A percentile compares a stretch with the other conserved stretches of the same genome.
These are phyloP conservation scores for Triadica sebifera DNA, from an alignment of 345 rosid species.

Conservation along the genomic window DNA sequence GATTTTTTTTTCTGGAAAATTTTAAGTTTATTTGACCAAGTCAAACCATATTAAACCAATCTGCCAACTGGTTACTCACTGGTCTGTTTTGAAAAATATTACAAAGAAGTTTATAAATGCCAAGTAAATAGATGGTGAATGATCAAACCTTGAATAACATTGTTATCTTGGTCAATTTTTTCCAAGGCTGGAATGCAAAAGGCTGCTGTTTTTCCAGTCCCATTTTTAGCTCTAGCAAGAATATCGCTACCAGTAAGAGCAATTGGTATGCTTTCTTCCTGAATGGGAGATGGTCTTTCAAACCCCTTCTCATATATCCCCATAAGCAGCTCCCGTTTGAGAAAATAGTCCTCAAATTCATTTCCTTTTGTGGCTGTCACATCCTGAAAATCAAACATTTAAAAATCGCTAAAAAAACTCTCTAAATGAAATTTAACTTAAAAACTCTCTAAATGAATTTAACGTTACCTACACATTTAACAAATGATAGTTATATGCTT, in stretches of 20 bases:
- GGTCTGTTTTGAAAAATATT: neutral
- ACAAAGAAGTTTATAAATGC: neutral
- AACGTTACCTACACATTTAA: neutral
- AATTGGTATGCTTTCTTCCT: constrained; percentile 99
- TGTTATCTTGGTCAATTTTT: constrained; percentile 91
- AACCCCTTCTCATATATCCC: constrained; percentile 99
- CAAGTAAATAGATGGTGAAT: constrained; percentile 6
- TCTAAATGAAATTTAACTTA: neutral
- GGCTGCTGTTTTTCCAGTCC: constrained; percentile 99
- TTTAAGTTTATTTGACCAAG: neutral
- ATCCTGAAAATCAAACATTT: constrained; percentile 52
- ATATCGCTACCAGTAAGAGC: constrained; percentile 99
- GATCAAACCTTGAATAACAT: constrained; percentile 85
- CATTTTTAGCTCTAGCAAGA: constrained; percentile 99
- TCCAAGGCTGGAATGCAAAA: constrained; percentile 97
- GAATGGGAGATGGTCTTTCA: constrained; percentile 98
- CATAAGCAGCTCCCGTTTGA: constrained; percentile 91
- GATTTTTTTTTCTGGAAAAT: neutral
- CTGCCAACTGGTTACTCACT: neutral
- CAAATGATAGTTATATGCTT: neutral
- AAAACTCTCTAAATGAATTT: neutral
- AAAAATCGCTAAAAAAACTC: neutral
- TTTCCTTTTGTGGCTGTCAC: constrained; percentile 99
- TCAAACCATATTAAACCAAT: neutral
- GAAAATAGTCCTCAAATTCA: constrained; percentile 97